phyloP scores from a whole-genome alignment of 352 stramenopile genomes.

The Globisporangium alternatum region DNA sequence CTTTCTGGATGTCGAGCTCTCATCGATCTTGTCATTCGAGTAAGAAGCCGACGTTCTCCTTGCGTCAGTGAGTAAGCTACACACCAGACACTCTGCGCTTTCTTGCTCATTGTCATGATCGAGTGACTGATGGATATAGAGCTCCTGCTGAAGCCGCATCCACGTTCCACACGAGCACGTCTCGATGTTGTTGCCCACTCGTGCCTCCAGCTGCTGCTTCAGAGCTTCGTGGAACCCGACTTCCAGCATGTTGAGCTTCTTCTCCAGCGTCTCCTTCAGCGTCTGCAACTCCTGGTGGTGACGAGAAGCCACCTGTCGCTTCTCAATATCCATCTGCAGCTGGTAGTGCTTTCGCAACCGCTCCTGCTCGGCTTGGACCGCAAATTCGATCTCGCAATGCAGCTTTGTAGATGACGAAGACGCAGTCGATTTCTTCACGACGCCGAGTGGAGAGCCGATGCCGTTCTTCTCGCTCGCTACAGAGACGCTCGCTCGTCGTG shows the following conservation, averaged over 20 bases:
- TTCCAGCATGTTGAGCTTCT: constrained; percentile 61
- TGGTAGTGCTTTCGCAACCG: constrained; percentile 42
- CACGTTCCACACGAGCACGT: constrained; percentile 17
- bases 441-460: not conserved
- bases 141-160: constrained; percentile 18
- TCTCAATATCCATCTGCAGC: constrained; percentile 29
- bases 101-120: not conserved
- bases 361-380: constrained; percentile 36
- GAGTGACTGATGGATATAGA: constrained; percentile 17
- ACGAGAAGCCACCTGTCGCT: constrained; percentile 21
- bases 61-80: constrained; percentile 14
- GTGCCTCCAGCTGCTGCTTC: not conserved
- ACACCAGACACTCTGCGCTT: constrained; percentile 12
- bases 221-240: constrained; percentile 28
- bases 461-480: not conserved
- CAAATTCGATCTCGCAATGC: constrained; percentile 49
- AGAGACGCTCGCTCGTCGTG: constrained; percentile 8
- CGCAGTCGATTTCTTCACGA: no score
- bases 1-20: not conserved
- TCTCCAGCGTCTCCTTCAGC: constrained; percentile 25
- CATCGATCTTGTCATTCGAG: not conserved
- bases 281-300: constrained; percentile 23
- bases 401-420: constrained; percentile 20
- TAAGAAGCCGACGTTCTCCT: not conserved
- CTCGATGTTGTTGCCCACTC: not conserved